Base-by-base conservation (phyloP, 2,329 filamentous ascomycete genomes). In the Chaetomium sp. region DNA sequence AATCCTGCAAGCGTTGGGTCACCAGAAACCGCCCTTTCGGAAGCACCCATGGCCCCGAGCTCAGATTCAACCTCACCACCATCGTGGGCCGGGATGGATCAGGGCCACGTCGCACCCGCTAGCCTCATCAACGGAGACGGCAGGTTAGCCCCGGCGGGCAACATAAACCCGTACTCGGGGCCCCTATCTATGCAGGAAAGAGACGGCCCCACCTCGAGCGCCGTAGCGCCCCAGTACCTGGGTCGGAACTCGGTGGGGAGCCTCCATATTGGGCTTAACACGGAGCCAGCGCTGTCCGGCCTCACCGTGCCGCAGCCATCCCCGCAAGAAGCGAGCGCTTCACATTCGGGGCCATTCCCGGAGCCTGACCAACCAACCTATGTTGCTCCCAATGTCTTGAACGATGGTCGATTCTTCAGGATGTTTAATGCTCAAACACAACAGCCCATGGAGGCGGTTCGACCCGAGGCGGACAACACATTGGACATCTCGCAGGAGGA, bases 61-160 rank as follows among this genome's bases (percentile, higher is more conserved):
- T 27, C 54, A 2, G 23, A 62, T 21, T 16, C 45, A 21, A 23
- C 23, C n/a, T 50, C 60, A 13, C 51, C 53, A 16, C 7, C 29
- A 9, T 19, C 55, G 3, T 69, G 65, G 68, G 50, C 33, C 6
- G 63, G 23, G 13, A 23, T 58, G 33, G 64, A 67, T 25, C 60
- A 35, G 3, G 19, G 27, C 12, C 64, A 60, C 25, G 27, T 50
- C 35, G 27, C 47, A 1, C 49, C 65, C 38, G 16, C 57, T 21
- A 50, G n/a, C 21, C 54, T 49, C 6, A 23, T 60, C 25, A 55
- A 57, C 8, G 45, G 50, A 51, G 35, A 63, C 25, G 27, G 35
- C 6, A 10, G 25, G 7, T 47, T 56, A n/a, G 31, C 16, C 25
- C 62, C 58, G n/a, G 13, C 60, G 19, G 33, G 31, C 16, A 27